Evolutionary conservation across 2,329 filamentous ascomycete genomes (phyloP).

Genomic region (Magnaporthiopsis incrustans): DNA sequence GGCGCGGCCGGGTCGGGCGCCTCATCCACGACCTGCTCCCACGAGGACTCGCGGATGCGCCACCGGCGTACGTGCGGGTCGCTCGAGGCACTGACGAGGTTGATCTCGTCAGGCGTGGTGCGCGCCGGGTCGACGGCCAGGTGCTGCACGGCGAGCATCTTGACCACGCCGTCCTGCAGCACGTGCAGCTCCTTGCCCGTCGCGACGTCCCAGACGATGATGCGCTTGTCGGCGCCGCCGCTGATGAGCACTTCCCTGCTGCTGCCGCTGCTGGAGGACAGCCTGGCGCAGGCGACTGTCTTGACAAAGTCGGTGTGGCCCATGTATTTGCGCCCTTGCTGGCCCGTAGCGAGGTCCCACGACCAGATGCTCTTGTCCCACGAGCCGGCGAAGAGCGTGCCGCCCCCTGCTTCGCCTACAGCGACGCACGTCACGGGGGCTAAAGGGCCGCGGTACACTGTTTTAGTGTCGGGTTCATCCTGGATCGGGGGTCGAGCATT

Average conservation of each 20-base stretch:
- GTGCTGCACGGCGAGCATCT: constrained; percentile 72
- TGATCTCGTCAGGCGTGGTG: constrained; percentile 38
- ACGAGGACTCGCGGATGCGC: constrained; percentile 47
- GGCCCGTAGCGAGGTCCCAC: constrained; percentile 58
- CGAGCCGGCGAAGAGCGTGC: constrained; percentile 72
- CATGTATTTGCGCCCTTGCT: constrained; percentile 50
- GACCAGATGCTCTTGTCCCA: constrained; percentile 94
- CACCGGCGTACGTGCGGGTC: constrained; percentile 74
- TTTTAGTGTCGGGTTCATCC: constrained; percentile 28
- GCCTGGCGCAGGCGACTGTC: constrained; percentile 54
- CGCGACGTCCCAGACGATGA: constrained; percentile 73
- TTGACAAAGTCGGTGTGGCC: constrained; percentile 93
- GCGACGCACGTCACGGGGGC: constrained; percentile 75
- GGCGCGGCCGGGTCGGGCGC: constrained; percentile 10
- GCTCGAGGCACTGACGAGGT: constrained; percentile 73
- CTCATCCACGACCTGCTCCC: constrained; percentile 46
- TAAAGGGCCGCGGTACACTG: constrained; percentile 62
- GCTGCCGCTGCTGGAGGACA: constrained; percentile 29
- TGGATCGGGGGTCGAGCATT: neutral
- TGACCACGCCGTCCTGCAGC: constrained; percentile 63
- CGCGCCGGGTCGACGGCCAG: constrained; percentile 66
- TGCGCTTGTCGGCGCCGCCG: constrained; percentile 69
- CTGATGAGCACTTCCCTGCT: constrained; percentile 61
- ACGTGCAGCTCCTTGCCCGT: constrained; percentile 63
- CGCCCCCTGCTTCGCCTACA: constrained; percentile 47